Conservation (phyloP, 139 green algal species). For the Nannochloris sp. region DNA sequence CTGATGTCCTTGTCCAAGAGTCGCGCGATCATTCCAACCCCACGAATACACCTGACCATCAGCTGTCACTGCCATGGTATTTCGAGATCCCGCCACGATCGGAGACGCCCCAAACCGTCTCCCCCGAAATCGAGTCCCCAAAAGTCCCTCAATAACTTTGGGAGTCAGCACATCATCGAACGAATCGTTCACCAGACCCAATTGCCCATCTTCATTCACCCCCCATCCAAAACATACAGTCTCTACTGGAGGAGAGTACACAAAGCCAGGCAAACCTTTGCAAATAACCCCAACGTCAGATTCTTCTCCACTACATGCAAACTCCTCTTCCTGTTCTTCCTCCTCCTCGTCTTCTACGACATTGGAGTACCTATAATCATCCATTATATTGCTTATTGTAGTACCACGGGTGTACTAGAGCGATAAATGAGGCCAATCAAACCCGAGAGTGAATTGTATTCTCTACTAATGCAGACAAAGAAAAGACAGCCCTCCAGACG, state of each 20-base stretch:
- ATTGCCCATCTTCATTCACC: slow-evolving; percentile 73
- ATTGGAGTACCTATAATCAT: no score
- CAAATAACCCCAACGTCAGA: not conserved
- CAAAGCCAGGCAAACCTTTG: slow-evolving; percentile 22
- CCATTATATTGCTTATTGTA: no score
- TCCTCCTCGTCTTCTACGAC: not conserved
- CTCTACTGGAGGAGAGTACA: slow-evolving; percentile 58
- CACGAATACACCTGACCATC: slow-evolving; percentile 60
- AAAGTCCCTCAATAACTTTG: slow-evolving; percentile 68
- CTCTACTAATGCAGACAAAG: no score
- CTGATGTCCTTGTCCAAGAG: slow-evolving; percentile 68
- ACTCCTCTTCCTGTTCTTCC: not conserved
- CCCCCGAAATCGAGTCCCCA: slow-evolving; percentile 52
- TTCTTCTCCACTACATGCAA: not conserved
- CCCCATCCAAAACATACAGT: slow-evolving; percentile 80
- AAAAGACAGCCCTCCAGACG: no score
- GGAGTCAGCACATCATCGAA: slow-evolving; percentile 29
- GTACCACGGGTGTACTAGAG: no score
- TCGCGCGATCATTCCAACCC: slow-evolving; percentile 80
- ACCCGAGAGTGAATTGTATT: no score
- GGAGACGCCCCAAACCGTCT: slow-evolving; percentile 23
- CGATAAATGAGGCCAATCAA: no score
- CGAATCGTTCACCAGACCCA: slow-evolving; percentile 35
- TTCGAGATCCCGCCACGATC: slow-evolving; percentile 46
- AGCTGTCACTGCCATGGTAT: slow-evolving; percentile 62